Conservation (phyloP, 352 stramenopile genomes). For the Pythium vanterpoolii region DNA sequence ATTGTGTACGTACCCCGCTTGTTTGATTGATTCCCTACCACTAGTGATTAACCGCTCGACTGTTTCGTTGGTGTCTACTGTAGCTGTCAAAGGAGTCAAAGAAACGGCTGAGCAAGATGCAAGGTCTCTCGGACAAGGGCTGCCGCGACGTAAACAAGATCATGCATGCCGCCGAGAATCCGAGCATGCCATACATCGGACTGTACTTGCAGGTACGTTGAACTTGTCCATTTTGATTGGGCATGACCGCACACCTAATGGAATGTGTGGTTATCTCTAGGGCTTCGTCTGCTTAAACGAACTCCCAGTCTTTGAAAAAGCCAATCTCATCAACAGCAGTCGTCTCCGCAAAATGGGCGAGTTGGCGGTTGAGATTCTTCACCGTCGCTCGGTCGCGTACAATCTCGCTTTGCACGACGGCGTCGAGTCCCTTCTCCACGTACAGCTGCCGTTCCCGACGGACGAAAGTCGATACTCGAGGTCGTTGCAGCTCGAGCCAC, state of each 20-base stretch:
- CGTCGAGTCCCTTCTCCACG: constrained; percentile 69
- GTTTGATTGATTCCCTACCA: background rate
- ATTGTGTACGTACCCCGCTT: constrained; percentile 46
- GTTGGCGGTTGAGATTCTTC: constrained; percentile 73
- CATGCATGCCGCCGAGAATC: constrained; percentile 71
- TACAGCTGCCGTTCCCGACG: constrained; percentile 58
- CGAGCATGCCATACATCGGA: constrained; percentile 85
- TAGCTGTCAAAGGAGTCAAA: constrained; percentile 60
- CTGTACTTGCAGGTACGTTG: constrained; percentile 73
- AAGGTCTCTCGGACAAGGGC: constrained; percentile 74
- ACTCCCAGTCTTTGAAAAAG: constrained; percentile 66
- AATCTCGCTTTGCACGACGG: constrained; percentile 50
- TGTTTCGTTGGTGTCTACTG: background rate
- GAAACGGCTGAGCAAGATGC: constrained; percentile 77
- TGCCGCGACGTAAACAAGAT: constrained; percentile 83
- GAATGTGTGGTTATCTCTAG: constrained; percentile 22
- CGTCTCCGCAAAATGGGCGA: constrained; percentile 71
- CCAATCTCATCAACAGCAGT: constrained; percentile 63
- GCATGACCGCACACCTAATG: background rate
- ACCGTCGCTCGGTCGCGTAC: constrained; percentile 67
- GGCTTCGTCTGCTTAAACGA: constrained; percentile 80
- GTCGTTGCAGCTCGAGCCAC: constrained; percentile 69
- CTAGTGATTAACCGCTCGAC: no score
- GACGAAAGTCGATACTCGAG: constrained; percentile 78
- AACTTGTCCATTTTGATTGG: no score